Evolutionary conservation across 495 filamentous ascomycete species (phyloP), one percentile per base, ranked within the genome.

Genomic region (Amniculicola lignicola): DNA sequence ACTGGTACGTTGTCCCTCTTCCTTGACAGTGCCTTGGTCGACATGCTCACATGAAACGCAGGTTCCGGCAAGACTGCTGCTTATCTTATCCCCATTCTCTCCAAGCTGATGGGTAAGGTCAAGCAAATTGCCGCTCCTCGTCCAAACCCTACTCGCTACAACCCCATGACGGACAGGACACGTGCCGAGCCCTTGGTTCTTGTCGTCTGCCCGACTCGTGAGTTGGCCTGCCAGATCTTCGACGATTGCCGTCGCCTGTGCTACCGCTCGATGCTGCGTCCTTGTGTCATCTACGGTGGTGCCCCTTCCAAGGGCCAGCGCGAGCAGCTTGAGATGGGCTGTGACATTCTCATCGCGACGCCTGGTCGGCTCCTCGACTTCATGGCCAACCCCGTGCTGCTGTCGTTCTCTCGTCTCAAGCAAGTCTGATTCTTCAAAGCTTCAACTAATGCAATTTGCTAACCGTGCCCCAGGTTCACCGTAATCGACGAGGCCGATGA

Each of bases 401-500:
- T 97, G 14, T 85, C 85, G 2, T 74, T 96, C 22, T 77, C 77
- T 33, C 89, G 92, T 52, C 77, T 95, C 42, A 82, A 82, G 75
- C 95, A 81, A 51, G 74, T 64, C 28, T 12, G 6, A 18, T 10
- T 9, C 19, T 22, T 38, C n/a, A 14, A 29, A 4, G 12, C 36
- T 11, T 12, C 23, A 44, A 14, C 19, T 9, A 7, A 18, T 21
- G 36, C 3, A 14, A 33, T 38, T 36, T 12, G 29, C 47, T 63
- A 49, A 63, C 35, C n/a, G n/a, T 29, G 12, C 19, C 23, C 36
- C 33, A 88, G 83, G 60, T 88, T 81, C 70, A 85, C 93, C 57
- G 82, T 98, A 49, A 86, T 98, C 55, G 93, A 97, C 47, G 93
- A 98, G 68, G 93, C 93, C 0, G 93, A 98, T 67, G 90, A 96